These are phyloP conservation scores for Mucor indicus DNA, from an alignment of 371 early-diverging fungal genomes.

Conservation along the genomic window DNA sequence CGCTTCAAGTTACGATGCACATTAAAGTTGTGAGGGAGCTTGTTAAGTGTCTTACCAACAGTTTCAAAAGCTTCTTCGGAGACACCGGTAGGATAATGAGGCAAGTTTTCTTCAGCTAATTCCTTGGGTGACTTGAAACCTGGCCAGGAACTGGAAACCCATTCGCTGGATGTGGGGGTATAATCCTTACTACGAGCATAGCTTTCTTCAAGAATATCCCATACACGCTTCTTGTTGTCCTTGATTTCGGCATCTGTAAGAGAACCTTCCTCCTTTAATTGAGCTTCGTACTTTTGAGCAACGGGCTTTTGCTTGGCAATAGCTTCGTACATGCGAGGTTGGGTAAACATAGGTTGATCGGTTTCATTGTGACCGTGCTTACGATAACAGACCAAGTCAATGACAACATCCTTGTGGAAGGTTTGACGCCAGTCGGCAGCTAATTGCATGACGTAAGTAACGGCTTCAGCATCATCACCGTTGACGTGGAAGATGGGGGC, in stretches of 20 bases:
- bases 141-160: constrained; percentile 93
- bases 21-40: constrained; percentile 83
- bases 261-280: constrained; percentile 81
- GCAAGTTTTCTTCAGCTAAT: constrained; percentile 66
- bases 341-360: constrained; percentile 97
- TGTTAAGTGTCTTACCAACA: constrained; percentile 78
- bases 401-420: constrained; percentile 94
- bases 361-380: constrained; percentile 98
- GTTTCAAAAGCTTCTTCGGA: constrained; percentile 68
- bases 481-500: constrained; percentile 98
- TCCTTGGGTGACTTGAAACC: constrained; percentile 83
- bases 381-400: constrained; percentile 96
- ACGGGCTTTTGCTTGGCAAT: constrained; percentile 84
- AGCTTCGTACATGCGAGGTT: constrained; percentile 94
- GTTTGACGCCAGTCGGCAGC: constrained; percentile 95
- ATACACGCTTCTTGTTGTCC: constrained; percentile 85
- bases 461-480: constrained; percentile 96
- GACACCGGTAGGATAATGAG: constrained; percentile 81
- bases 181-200: constrained; percentile 88
- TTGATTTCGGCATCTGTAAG: constrained; percentile 81
- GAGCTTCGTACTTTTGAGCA: constrained; percentile 77
- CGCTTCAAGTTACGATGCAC: constrained; percentile 84
- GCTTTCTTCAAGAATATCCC: constrained; percentile 88
- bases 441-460: constrained; percentile 88
- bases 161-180: constrained; percentile 85